phyloP scores from a whole-genome alignment of 2,329 filamentous ascomycete genomes.

The Arthroderma uncinatum region DNA sequence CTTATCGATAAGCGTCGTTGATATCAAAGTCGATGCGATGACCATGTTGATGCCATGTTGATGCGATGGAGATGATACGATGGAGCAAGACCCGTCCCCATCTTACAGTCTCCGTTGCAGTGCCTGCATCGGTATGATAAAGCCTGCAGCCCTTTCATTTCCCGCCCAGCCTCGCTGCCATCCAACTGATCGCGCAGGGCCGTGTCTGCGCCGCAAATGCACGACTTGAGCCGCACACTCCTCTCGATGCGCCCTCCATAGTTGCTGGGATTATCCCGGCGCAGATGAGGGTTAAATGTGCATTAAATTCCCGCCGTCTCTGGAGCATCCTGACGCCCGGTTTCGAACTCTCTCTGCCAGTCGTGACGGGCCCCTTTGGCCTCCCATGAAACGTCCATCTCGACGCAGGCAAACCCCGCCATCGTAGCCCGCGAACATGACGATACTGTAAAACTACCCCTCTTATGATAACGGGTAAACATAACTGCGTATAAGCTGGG shows the following conservation, averaged over 20 bases:
- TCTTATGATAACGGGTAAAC: background rate
- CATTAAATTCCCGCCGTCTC: background rate
- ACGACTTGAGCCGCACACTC: background rate
- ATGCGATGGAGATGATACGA: background rate
- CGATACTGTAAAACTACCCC: background rate
- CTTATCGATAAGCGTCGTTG: background rate
- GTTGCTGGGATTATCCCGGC: background rate
- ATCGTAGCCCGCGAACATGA: background rate
- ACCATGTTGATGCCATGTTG: too few relatives aligned
- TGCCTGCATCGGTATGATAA: background rate
- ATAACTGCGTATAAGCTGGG: too few relatives aligned
- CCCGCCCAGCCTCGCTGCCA: background rate
- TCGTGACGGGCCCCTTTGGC: background rate
- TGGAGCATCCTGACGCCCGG: background rate
- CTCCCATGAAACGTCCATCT: background rate
- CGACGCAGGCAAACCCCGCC: background rate
- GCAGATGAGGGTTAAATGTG: background rate
- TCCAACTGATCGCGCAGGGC: background rate
- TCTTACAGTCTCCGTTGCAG: too few relatives aligned
- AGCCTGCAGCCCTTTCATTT: background rate
- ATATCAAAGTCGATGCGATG: too few relatives aligned
- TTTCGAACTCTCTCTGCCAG: background rate
- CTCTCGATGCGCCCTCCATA: background rate
- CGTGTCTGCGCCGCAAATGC: slow-evolving; percentile 1
- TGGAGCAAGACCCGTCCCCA: background rate